Percentiles rank a stretch among this genome's conserved stretches.
Evolutionary conservation across 108 stramenopile species (phyloP).

Genomic region (Pseudonitzschia delicatissima): DNA sequence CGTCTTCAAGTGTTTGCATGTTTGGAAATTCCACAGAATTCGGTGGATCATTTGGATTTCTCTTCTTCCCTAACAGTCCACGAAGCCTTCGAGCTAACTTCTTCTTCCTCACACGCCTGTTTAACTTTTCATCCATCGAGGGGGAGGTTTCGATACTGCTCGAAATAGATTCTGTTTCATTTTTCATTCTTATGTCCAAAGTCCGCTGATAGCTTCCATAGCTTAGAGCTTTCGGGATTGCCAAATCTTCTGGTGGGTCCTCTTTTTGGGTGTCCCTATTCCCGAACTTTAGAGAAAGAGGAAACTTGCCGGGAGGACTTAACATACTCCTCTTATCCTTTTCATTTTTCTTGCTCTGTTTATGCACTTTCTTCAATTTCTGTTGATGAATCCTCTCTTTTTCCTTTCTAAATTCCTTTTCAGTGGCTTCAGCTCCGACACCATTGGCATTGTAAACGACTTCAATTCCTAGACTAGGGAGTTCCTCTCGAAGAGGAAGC

Average conservation of each 20-base stretch:
- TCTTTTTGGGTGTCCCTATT: background rate
- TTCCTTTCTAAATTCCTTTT: background rate
- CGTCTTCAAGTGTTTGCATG: conserved; percentile 14
- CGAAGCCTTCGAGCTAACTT: background rate
- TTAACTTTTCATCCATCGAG: background rate
- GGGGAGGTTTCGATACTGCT: conserved; percentile 1
- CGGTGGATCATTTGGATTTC: conserved; percentile 13
- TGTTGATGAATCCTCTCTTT: background rate
- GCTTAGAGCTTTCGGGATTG: conserved; percentile 10
- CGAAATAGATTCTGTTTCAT: background rate
- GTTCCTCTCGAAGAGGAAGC: conserved; percentile 58
- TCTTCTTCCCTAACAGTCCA: background rate
- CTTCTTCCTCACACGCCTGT: background rate
- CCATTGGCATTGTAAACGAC: conserved; percentile 54
- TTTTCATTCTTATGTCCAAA: background rate
- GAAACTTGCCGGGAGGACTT: background rate
- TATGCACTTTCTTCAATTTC: background rate
- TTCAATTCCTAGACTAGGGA: conserved; percentile 58
- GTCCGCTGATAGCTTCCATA: conserved; percentile 5
- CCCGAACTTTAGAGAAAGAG: background rate
- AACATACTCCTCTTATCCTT: background rate
- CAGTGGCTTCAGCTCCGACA: conserved; percentile 19
- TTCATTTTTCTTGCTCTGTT: background rate
- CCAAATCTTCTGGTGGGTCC: conserved; percentile 6
- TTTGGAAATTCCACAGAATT: conserved; percentile 1